Base-by-base conservation (phyloP, 371 early-diverging fungal genomes). In the Lichtheimia corymbifera region DNA sequence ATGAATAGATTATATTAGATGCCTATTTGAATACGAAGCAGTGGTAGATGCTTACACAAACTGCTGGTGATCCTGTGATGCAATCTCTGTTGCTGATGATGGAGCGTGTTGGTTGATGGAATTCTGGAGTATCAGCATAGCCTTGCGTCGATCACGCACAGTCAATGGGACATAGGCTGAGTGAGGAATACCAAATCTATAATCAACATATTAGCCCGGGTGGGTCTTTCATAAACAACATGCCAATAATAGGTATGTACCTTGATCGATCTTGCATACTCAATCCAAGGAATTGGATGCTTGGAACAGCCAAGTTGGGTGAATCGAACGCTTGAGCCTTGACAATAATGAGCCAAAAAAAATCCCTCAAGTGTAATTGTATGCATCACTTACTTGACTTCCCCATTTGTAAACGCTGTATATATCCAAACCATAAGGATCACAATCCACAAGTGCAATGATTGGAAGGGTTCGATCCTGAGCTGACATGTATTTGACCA, bases 321-420 rank as follows among this genome's bases (percentile, higher is more conserved):
- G 71, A 63, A 63, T 77, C 76, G 61, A 71, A 73, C 11, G 71
- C 66, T 17, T 74, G 71, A 0, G 68, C 63, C 80, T 80, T 7
- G 15, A 53, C 12, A 54, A 17, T 28, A 52, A 42, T 17, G 20
- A 35, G 28, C 18, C 42, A 18, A 18, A 47, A 12, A 5, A 5
- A 5, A 17, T 18, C 1, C 18, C 2, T 5, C 4, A 17, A 5
- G 7, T 27, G 50, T 17, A 13, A 1, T n/a, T n/a, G 13, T 5
- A 18, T 45, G 5, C 15, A 24, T 4, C 3, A 4, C 53, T 42
- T 65, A 77, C 80, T 50, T 59, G 59, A 18, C 74, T 70, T 12
- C 82, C 82, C 73, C 76, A 81, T 61, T 77, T 81, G 52, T 81
- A 81, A 4, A 76, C 71, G n/a, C 72, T 58, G 57, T 72, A 78